Evolutionary conservation across 2,329 filamentous ascomycete genomes (phyloP).

Genomic region (Talaromyces sp.): DNA sequence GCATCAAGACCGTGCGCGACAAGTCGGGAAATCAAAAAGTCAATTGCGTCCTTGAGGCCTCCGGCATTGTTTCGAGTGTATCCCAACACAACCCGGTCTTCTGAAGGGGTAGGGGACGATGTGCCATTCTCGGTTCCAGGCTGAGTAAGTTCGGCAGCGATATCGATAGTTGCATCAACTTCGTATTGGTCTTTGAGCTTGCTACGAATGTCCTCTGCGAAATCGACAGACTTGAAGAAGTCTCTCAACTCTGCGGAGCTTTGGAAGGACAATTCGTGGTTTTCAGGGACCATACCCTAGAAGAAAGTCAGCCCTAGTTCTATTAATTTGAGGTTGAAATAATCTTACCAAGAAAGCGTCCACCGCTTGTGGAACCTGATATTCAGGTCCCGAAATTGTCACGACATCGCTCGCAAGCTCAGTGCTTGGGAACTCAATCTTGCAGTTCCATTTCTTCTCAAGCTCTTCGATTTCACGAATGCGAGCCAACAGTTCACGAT

Average conservation of each 20-base stretch:
- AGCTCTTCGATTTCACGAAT: slow-evolving; percentile 87
- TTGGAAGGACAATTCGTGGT: slow-evolving; percentile 82
- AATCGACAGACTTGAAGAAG: slow-evolving; percentile 78
- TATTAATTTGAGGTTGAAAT: background rate
- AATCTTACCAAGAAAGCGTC: slow-evolving; percentile 77
- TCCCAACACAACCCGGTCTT: slow-evolving; percentile 63
- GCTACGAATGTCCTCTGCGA: slow-evolving; percentile 71
- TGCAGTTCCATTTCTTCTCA: slow-evolving; percentile 99
- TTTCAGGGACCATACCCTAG: slow-evolving; percentile 93
- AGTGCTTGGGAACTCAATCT: slow-evolving; percentile 96
- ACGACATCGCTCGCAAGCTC: slow-evolving; percentile 96
- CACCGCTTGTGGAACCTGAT: slow-evolving; percentile 94
- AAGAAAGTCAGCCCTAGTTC: slow-evolving; percentile 26
- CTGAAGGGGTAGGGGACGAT: slow-evolving; percentile 43
- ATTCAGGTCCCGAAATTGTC: slow-evolving; percentile 92
- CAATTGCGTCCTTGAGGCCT: slow-evolving; percentile 90
- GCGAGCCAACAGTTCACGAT: slow-evolving; percentile 86
- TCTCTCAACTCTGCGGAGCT: slow-evolving; percentile 71
- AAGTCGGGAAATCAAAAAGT: slow-evolving; percentile 82
- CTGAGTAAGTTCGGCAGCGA: slow-evolving; percentile 29
- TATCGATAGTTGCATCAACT: slow-evolving; percentile 75
- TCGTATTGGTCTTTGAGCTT: slow-evolving; percentile 91
- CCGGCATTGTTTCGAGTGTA: slow-evolving; percentile 98
- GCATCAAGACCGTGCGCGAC: slow-evolving; percentile 86
- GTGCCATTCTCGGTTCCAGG: slow-evolving; percentile 38